Evolutionary conservation across 768 basidiomycete species (phyloP), one percentile per base, ranked within the genome.

Genomic region (Saitozyma sp.): DNA sequence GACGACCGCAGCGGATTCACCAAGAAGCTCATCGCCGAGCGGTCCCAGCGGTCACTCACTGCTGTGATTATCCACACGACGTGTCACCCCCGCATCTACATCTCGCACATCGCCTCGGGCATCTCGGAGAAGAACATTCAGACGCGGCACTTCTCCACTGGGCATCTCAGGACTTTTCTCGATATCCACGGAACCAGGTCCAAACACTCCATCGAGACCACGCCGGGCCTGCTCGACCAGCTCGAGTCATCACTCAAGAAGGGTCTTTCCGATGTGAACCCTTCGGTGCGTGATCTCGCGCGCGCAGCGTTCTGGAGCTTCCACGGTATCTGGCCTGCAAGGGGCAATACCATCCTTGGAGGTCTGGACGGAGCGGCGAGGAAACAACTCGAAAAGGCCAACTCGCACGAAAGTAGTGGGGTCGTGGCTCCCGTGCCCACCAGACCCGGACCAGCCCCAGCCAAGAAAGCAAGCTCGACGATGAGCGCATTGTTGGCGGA

Each of bases 11-110:
- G 76, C 38, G 87, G 87, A 8, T 87, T 90, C 58, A 97, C 94
- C 40, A 99, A 99, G 81, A 95, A 94, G 78, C 87, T 97, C 53
- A 85, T 87, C 20, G 91, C 89, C 5, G 88, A 91, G 59, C 88
- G 88, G 62, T 90, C 94, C 0, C 96, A 97, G 76, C 82, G 84
- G 2, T 83, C 86, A 1, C 84, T 91, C 9, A 83, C 84, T 1
- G 79, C 83, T n/a, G 82, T 97, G 62, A 85, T 98, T 17, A 82
- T 82, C 1, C 80, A 89, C 68, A 85, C 87, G 2, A 87, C 90
- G 3, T 82, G 86, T 52, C 88, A 87, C 64, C 87, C 92, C 9
- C 86, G 88, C 38, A 77, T 85, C 4, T 75, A 90, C 58, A 77
- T 94, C 4, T 84, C 88, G 9, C 83, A 91, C 51, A 79, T 98